These are phyloP conservation scores for Xanthoconium purpureum DNA, from an alignment of 768 basidiomycete genomes.

Conservation along the genomic window DNA sequence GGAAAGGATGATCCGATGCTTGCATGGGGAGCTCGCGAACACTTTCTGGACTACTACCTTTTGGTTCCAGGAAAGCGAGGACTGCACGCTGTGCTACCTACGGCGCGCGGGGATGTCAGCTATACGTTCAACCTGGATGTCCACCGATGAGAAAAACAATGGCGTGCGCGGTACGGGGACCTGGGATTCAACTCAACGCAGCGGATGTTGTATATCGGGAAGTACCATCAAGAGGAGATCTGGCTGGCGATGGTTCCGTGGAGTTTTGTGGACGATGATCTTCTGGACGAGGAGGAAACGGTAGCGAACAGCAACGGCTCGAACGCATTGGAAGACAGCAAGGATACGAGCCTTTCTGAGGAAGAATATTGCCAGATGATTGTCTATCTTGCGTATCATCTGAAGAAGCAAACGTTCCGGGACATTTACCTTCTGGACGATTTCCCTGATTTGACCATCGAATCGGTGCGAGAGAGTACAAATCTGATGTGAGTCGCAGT, in stretches of 20 bases:
- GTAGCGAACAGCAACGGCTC: too few relatives aligned
- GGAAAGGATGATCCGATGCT: not conserved
- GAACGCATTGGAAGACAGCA: too few relatives aligned
- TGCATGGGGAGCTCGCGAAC: not conserved
- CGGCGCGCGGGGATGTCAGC: not conserved
- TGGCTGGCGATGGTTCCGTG: not conserved
- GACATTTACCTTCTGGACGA: not conserved
- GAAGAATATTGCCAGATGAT: not conserved
- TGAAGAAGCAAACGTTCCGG: not conserved
- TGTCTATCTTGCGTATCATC: not conserved
- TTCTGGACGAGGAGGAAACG: too few relatives aligned
- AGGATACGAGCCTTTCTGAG: not conserved
- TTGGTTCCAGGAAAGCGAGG: not conserved
- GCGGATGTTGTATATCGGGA: slow-evolving; percentile 1
- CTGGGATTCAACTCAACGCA: not conserved
- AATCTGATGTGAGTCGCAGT: not conserved
- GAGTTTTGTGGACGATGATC: not conserved
- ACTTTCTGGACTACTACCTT: not conserved
- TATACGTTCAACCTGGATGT: not conserved
- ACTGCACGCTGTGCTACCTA: not conserved
- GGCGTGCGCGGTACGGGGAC: slow-evolving; percentile 1
- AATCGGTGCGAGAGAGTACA: not conserved
- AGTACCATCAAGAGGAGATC: not conserved
- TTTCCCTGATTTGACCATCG: not conserved
- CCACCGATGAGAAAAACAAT: not conserved